These are phyloP conservation scores for Beverwykella pulmonaria DNA, from an alignment of 495 filamentous ascomycete genomes.

Conservation along the genomic window DNA sequence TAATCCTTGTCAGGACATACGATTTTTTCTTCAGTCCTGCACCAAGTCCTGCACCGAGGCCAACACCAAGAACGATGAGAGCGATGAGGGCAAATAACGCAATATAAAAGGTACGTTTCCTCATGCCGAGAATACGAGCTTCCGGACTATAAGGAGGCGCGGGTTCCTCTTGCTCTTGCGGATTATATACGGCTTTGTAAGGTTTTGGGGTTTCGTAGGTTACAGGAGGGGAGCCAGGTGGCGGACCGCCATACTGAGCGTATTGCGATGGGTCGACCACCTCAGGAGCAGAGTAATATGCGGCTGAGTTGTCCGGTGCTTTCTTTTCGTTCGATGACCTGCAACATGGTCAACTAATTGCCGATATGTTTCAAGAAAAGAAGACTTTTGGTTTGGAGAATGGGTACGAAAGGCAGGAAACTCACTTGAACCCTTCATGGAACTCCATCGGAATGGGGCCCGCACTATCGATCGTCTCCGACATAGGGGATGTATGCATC, in stretches of 20 bases:
- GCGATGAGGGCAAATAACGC: conserved; percentile 7
- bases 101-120: conserved; percentile 5
- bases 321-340: too few species aligned
- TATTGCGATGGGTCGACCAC: conserved; percentile 11
- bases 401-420: too few species aligned
- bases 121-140: background rate
- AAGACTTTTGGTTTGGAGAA: too few species aligned
- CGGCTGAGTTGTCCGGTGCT: too few species aligned
- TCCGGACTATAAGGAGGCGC: background rate
- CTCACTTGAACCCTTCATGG: too few species aligned
- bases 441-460: too few species aligned
- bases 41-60: conserved; percentile 11
- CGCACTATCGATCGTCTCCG: too few species aligned
- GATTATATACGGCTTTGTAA: background rate
- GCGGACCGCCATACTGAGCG: background rate
- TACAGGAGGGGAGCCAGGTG: conserved; percentile 13
- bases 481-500: too few species aligned
- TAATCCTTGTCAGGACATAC: background rate
- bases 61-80: conserved; percentile 12
- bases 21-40: conserved; percentile 18
- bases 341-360: too few species aligned
- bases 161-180: conserved; percentile 2
- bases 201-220: conserved; percentile 5
- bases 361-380: too few species aligned
- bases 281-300: conserved; percentile 11